Evolutionary conservation across 139 green algal genomes (phyloP), one percentile per base, ranked within the genome.

Genomic region (Chlorella sp.): DNA sequence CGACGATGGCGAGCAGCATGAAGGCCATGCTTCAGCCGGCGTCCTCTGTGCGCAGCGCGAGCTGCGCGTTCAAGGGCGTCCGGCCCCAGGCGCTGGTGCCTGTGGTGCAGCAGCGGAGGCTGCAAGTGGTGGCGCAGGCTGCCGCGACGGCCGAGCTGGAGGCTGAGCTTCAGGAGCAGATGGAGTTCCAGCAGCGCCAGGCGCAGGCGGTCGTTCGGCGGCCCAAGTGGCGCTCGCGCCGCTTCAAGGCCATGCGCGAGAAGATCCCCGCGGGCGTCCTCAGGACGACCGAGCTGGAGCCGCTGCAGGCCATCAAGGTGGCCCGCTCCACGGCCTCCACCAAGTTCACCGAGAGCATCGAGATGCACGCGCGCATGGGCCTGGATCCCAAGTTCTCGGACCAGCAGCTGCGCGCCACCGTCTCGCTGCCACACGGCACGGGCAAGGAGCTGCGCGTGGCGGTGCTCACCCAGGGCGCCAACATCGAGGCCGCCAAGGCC

Each of bases 381-480:
- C 78, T 93, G 74, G 90, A 97, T 83, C 91, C 92, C 34, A 96
- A 95, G 76, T 99, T 98, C 83, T 81, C 87, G 31, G 96, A 99
- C 82, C 96, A 99, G 90, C 96, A 99, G 89, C 90, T 99, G 71
- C 88, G 96, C 49, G 91, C 96, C 27, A 99, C 96, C 0, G 95
- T 98, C 33, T 89, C 83, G 26, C 80, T 99, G 75, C 95, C 95
- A 17, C 85, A 88, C 64, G 95, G 95, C 71, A 99, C 95, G 2
- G 95, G 95, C 75, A 97, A 98, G 85, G 83, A 86, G 73, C 88
- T 98, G 49, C 86, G 87, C 2, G 92, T 99, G 66, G 95, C 94
- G 6, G 95, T 98, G 5, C 85, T 99, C 5, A 96, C 89, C 69
- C 86, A 95, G 67, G 88, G 84, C 22, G 90, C 94, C 68, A 93